phyloP scores from a whole-genome alignment of 768 basidiomycete species.

The Lentinus brumalis region DNA sequence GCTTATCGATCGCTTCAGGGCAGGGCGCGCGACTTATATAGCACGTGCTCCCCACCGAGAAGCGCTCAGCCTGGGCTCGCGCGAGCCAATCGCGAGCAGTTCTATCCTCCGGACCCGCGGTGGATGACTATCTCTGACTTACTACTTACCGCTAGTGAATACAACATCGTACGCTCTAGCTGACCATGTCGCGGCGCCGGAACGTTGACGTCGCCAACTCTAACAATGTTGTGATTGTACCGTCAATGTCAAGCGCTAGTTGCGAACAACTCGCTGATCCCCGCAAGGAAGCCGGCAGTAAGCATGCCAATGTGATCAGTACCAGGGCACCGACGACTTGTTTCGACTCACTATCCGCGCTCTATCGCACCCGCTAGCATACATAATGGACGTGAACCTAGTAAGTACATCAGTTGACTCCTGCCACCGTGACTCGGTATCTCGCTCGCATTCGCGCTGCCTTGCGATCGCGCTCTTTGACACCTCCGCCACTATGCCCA shows the following conservation, averaged over 20 bases:
- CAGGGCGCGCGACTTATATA: conserved; percentile 31
- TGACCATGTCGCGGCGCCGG: too few relatives aligned
- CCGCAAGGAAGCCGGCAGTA: too few relatives aligned
- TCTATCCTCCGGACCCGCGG: background rate
- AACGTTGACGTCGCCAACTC: too few relatives aligned
- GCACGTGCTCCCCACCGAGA: conserved; percentile 11
- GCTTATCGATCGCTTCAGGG: conserved; percentile 54
- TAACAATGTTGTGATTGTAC: too few relatives aligned
- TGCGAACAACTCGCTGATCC: too few relatives aligned
- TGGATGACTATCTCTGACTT: background rate
- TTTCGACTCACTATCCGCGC: background rate
- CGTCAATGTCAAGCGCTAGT: too few relatives aligned
- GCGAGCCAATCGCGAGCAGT: too few relatives aligned
- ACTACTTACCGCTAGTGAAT: background rate
- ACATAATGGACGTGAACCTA: too few relatives aligned
- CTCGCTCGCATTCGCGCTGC: background rate
- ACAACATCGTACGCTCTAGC: too few relatives aligned
- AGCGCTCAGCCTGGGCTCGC: background rate
- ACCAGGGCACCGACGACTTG: too few relatives aligned
- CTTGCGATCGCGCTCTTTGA: background rate
- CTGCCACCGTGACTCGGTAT: background rate
- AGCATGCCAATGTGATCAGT: too few relatives aligned
- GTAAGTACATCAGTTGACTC: background rate
- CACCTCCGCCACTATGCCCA: conserved; percentile 8
- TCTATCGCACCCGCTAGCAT: background rate